Percentiles rank a stretch among this genome's conserved stretches.
Conservation (phyloP, 2,329 filamentous ascomycete genomes). For the Trichoderma sp. region DNA sequence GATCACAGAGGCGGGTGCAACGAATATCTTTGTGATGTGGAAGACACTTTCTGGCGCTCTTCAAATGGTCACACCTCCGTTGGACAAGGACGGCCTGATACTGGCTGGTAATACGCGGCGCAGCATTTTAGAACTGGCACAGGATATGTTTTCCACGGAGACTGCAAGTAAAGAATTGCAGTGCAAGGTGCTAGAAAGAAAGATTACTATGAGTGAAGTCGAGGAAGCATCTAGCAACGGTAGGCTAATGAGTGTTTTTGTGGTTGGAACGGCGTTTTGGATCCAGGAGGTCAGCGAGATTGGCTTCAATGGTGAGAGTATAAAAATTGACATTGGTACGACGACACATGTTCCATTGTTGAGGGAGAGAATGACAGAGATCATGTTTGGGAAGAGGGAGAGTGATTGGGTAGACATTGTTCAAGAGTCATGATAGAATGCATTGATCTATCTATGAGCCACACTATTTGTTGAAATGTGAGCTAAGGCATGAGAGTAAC, state of each 20-base stretch:
- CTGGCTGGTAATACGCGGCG: neutral
- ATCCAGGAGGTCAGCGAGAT: neutral
- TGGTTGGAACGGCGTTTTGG: neutral
- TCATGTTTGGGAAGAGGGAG: neutral
- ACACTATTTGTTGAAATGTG: neutral
- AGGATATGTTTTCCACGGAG: neutral
- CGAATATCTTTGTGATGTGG: slow-evolving; percentile 72
- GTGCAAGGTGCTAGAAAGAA: neutral
- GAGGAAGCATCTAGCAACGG: neutral
- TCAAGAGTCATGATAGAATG: neutral
- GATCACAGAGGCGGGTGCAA: slow-evolving; percentile 89
- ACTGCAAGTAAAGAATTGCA: neutral
- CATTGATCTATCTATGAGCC: neutral
- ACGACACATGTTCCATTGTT: neutral
- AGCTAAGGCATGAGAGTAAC: neutral
- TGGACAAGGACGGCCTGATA: neutral
- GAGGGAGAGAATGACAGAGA: neutral
- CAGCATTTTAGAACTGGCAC: neutral
- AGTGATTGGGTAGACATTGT: neutral
- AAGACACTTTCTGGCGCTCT: neutral
- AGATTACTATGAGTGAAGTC: neutral
- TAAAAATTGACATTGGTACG: neutral
- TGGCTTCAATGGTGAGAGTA: neutral
- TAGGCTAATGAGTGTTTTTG: neutral
- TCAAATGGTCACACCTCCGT: neutral